phyloP scores from a whole-genome alignment of 2,329 filamentous ascomycete genomes.

The Neopestalotiopsis sp. region DNA sequence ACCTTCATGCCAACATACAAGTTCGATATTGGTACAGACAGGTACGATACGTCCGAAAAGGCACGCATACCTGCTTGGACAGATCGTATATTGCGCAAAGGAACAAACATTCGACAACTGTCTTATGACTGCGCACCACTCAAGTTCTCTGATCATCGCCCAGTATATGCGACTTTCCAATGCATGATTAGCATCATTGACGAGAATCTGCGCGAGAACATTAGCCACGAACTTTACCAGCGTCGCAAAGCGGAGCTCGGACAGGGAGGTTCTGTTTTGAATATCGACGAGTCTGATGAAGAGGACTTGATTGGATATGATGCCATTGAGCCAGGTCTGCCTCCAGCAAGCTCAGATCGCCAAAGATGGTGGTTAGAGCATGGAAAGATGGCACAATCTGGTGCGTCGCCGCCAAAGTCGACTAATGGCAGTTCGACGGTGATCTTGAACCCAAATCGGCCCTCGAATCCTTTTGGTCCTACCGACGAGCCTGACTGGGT shows the following conservation, averaged over 20 bases:
- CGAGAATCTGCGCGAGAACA: slow-evolving; percentile 71
- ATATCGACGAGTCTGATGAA: slow-evolving; percentile 69
- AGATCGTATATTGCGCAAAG: slow-evolving; percentile 89
- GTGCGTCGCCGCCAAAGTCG: slow-evolving; percentile 66
- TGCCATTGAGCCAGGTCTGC: slow-evolving; percentile 78
- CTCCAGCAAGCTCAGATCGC: slow-evolving; percentile 70
- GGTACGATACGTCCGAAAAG: slow-evolving; percentile 95
- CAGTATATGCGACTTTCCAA: slow-evolving; percentile 88
- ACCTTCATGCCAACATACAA: slow-evolving; percentile 95
- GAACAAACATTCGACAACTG: slow-evolving; percentile 79
- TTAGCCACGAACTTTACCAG: slow-evolving; percentile 78
- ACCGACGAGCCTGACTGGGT: slow-evolving; percentile 87
- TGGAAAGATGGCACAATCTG: slow-evolving; percentile 76
- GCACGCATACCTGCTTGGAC: slow-evolving; percentile 96
- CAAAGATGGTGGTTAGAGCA: slow-evolving; percentile 75
- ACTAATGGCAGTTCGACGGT: slow-evolving; percentile 54
- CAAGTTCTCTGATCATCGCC: slow-evolving; percentile 93
- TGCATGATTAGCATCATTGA: slow-evolving; percentile 84
- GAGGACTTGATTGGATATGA: slow-evolving; percentile 85
- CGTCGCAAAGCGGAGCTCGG: slow-evolving; percentile 72
- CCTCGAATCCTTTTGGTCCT: slow-evolving; percentile 80
- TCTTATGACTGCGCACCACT: slow-evolving; percentile 84
- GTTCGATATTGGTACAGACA: slow-evolving; percentile 86
- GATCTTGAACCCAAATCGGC: slow-evolving; percentile 74
- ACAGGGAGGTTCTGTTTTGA: slow-evolving; percentile 62